Conservation (phyloP, 1,284 basidiomycete species). For the Puccinia horiana region DNA sequence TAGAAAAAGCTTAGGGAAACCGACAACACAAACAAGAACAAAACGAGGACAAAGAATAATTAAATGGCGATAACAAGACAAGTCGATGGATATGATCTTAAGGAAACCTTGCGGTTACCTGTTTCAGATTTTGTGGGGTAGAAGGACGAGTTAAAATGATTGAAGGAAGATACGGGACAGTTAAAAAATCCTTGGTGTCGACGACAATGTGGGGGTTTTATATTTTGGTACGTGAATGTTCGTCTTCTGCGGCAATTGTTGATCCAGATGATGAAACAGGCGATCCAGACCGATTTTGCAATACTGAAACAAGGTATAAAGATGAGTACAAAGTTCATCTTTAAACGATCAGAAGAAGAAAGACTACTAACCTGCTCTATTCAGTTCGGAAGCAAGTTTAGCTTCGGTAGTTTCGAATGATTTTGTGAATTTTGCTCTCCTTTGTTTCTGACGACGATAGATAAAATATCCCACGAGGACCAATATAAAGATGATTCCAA, state of each 20-base stretch:
- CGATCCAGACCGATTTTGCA: background rate
- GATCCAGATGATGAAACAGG: background rate
- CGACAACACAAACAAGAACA: too few relatives aligned
- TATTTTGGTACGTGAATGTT: too few relatives aligned
- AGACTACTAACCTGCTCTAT: background rate
- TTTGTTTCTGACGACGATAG: background rate
- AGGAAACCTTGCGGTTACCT: too few relatives aligned
- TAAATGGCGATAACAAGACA: too few relatives aligned
- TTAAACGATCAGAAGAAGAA: background rate
- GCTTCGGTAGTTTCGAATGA: background rate
- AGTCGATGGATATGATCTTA: too few relatives aligned
- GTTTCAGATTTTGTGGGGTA: too few relatives aligned
- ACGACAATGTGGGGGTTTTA: too few relatives aligned
- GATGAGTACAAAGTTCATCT: background rate
- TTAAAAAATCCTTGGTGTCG: too few relatives aligned
- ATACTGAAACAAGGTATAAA: background rate
- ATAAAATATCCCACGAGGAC: background rate
- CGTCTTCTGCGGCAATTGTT: background rate
- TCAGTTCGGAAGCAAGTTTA: background rate
- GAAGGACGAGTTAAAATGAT: background rate
- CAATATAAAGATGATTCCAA: background rate
- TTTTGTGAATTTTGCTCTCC: constrained; percentile 1
- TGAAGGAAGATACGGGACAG: too few relatives aligned
- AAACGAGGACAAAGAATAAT: too few relatives aligned
- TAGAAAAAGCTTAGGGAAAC: too few relatives aligned